Evolutionary conservation across 345 rosid species (phyloP), one percentile per base, ranked within the genome.

Genomic region (Acer saccharum): DNA sequence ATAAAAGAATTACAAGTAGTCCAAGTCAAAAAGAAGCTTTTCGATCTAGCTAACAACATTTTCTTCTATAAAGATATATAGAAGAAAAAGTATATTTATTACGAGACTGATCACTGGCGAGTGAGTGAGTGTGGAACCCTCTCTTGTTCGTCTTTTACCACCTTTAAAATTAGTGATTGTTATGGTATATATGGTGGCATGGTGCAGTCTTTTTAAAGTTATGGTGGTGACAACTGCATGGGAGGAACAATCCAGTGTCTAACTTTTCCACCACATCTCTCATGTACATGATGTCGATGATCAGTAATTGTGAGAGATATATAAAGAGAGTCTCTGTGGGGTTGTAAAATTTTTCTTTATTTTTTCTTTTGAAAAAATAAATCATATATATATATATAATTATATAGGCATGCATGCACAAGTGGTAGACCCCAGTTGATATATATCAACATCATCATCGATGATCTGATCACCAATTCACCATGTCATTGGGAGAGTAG

Each of bases 231-330:
- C 69, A 68, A 68, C 17, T 80, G 84, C 84, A 81, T 81, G 80
- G 80, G 71, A 78, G 76, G 80, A 81, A 84, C 77, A 65, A 84
- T 76, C 87, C 84, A 81, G 50, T 79, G 87, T 76, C 81, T 66
- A 46, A 69, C 83, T 84, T 81, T 79, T 78, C 69, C 81, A 73
- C 81, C 72, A 35, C 84, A 79, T 54, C 66, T n/a, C 57, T 43
- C 54, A 76, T 64, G 2, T 72, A 25, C 32, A 68, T 68, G 74
- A 81, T 76, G 82, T 76, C 48, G 73, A 72, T 57, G 73, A 76
- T 52, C 3, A 60, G 9, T 1, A 60, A 18, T 60, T 60, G 64
- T 60, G 2, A 60, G 64, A 58, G 23, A 11, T 0, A n/a, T 21
- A 55, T 5, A 21, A 12, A 20, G 27, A 3, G 20, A 29, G 32